These are phyloP conservation scores for Casuarina glauca DNA, from an alignment of 306 rosid genomes.

Conservation along the genomic window DNA sequence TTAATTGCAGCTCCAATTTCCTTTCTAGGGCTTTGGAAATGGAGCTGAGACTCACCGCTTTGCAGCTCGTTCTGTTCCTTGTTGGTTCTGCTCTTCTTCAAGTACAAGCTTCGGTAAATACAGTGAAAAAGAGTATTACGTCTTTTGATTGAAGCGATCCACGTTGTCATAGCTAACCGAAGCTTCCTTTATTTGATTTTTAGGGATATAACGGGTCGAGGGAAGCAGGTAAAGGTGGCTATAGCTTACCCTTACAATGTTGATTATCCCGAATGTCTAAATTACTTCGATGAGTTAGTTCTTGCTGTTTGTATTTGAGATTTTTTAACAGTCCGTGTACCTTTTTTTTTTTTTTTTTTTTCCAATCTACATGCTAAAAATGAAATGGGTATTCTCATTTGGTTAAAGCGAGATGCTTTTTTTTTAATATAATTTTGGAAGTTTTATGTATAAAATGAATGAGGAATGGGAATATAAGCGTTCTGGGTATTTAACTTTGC, in stretches of 20 bases:
- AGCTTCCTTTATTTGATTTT: constrained; percentile 10
- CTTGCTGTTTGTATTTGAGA: neutral
- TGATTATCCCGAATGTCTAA: neutral
- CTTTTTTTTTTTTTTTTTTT: neutral
- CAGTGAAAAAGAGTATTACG: constrained; percentile 27
- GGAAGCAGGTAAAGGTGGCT: constrained; percentile 38
- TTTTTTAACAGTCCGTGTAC: neutral
- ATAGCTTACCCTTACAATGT: neutral
- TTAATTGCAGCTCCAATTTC: constrained; percentile 1
- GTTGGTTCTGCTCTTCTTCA: constrained; percentile 20
- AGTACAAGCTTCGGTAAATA: constrained; percentile 32
- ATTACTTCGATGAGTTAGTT: neutral
- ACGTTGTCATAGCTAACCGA: constrained; percentile 7
- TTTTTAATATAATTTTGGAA: neutral
- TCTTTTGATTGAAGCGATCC: neutral
- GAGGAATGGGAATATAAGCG: neutral
- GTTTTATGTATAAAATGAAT: neutral
- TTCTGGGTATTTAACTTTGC: neutral
- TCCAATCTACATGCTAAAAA: neutral
- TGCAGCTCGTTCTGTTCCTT: constrained; percentile 28
- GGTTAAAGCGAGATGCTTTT: too few relatives aligned
- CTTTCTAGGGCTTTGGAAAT: constrained; percentile 36
- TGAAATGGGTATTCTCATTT: neutral
- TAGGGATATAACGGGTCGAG: constrained; percentile 37
- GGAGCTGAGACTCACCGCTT: constrained; percentile 12